Conservation (phyloP, 176 grass and related monocot genomes). For the Carex littledalei region DNA sequence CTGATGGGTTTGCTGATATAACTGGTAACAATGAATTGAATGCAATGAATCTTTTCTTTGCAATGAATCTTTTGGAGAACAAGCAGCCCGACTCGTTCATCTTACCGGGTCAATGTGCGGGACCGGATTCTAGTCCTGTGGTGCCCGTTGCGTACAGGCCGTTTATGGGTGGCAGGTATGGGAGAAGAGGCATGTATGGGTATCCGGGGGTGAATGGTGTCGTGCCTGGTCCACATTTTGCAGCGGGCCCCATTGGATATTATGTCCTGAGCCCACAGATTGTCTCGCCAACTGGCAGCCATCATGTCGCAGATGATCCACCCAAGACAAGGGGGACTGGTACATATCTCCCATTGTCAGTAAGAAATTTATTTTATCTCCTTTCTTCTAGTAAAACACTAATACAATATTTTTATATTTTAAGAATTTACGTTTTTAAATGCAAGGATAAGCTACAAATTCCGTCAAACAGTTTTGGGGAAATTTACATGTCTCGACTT, state of each 20-base stretch:
- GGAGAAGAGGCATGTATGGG: slow-evolving; percentile 42
- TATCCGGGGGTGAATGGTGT: slow-evolving; percentile 47
- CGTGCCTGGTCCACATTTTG: slow-evolving; percentile 32
- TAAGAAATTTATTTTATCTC: slow-evolving; percentile 29
- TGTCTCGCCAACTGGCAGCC: slow-evolving; percentile 11
- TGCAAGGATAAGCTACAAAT: not conserved
- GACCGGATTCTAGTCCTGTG: not conserved
- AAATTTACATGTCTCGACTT: not conserved
- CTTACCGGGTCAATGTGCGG: not conserved
- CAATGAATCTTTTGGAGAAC: slow-evolving; percentile 6
- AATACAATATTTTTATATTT: not conserved
- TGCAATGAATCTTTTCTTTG: slow-evolving; percentile 48
- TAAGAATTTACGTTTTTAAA: not conserved
- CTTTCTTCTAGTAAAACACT: not conserved
- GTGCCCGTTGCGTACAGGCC: not conserved
- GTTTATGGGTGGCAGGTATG: slow-evolving; percentile 37
- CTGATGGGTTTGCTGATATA: slow-evolving; percentile 45
- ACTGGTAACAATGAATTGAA: slow-evolving; percentile 40
- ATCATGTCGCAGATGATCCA: slow-evolving; percentile 46
- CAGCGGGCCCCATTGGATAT: slow-evolving; percentile 32
- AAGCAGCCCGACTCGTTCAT: not conserved
- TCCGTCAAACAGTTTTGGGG: no score
- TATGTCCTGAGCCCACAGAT: slow-evolving; percentile 31
- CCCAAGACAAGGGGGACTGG: slow-evolving; percentile 62
- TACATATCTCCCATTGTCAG: slow-evolving; percentile 75